Evolutionary conservation across 148 eudicot genomes (phyloP).

Genomic region (Chenopodium quinoa): DNA sequence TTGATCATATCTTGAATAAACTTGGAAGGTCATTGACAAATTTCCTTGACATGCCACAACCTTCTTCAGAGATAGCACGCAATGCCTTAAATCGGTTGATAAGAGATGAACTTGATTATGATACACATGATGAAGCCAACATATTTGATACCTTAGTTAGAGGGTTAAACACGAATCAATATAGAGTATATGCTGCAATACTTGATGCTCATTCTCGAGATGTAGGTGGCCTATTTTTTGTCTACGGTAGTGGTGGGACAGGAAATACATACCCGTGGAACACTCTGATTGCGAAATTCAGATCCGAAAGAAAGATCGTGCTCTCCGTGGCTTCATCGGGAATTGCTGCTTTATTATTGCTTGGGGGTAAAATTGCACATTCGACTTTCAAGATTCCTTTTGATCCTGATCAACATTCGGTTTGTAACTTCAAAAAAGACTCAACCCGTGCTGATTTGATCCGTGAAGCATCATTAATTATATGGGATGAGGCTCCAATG

Average conservation of each 20-base stretch:
- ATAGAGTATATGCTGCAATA: background rate
- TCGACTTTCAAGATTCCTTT: too few relatives aligned
- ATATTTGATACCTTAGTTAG: too few relatives aligned
- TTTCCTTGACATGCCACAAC: background rate
- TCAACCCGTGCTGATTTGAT: background rate
- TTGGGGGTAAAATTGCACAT: too few relatives aligned
- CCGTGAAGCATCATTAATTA: background rate
- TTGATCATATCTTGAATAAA: background rate
- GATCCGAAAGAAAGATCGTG: background rate
- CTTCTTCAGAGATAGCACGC: background rate
- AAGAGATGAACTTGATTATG: background rate
- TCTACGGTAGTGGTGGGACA: background rate
- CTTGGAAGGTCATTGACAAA: background rate
- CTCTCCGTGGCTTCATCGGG: constrained; percentile 9
- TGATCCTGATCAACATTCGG: background rate
- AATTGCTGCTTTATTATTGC: background rate
- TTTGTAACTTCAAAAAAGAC: background rate
- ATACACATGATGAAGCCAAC: background rate
- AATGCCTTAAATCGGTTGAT: background rate
- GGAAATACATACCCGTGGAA: too few relatives aligned
- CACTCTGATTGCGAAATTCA: background rate
- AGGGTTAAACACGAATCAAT: background rate
- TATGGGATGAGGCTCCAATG: constrained; percentile 20
- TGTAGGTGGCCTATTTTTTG: background rate
- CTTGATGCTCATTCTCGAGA: background rate